phyloP scores from a whole-genome alignment of 257 asterid species.

The Pogostemon cablin region DNA sequence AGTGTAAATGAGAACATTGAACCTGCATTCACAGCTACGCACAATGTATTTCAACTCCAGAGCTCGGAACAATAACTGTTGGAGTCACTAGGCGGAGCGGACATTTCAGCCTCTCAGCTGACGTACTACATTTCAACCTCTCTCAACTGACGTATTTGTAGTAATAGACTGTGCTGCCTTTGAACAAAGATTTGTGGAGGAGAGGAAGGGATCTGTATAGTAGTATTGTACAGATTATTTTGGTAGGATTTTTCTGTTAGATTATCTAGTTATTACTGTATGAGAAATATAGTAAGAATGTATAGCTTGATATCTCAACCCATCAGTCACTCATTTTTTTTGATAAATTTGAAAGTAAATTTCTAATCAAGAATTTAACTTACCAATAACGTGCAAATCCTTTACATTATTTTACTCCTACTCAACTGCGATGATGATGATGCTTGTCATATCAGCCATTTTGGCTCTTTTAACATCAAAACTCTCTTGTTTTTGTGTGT shows the following conservation, averaged over 20 bases:
- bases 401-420: too few relatives aligned
- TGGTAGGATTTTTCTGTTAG: slow-evolving; percentile 35
- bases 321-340: neutral
- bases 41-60: slow-evolving; percentile 44
- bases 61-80: slow-evolving; percentile 37
- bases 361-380: neutral
- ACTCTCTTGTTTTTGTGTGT: too few relatives aligned
- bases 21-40: slow-evolving; percentile 74
- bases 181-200: neutral
- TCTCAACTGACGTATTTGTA: neutral
- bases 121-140: too few relatives aligned
- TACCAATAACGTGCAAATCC: too few relatives aligned
- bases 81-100: slow-evolving; percentile 2
- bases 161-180: neutral
- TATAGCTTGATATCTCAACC: slow-evolving; percentile 37
- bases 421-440: neutral
- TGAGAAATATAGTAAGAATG: slow-evolving; percentile 38
- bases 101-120: neutral
- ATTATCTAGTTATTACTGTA: slow-evolving; percentile 22
- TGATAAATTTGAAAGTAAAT: neutral
- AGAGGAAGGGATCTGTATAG: slow-evolving; percentile 34
- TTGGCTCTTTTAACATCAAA: too few relatives aligned
- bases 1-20: slow-evolving; percentile 87
- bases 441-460: too few relatives aligned
- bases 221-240: slow-evolving; percentile 47